Base-by-base conservation (phyloP, 495 filamentous ascomycete species). In the Glarea lozoyensis region DNA sequence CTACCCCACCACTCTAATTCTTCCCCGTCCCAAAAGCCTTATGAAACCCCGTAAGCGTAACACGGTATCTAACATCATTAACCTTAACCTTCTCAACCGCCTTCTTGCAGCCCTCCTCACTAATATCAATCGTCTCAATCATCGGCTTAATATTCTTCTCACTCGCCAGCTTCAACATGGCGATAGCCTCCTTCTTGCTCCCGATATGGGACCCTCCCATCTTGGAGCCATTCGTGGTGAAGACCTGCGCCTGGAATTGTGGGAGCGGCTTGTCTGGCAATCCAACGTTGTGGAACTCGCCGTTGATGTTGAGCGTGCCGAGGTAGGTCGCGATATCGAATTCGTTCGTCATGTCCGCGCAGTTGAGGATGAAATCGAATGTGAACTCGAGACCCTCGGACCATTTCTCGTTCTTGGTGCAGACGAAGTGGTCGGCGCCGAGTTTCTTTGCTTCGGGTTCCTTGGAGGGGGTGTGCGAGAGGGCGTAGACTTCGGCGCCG, bases 201-300 rank as follows among this genome's bases (percentile, higher is more conserved):
- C 87, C 86, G 45, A 94, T 69, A 56, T 93, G 86, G 42, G 77
- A 84, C 19, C 79, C 82, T n/a, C 82, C 79, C 38, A 93, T 81
- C 46, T 82, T 74, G 53, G 80, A 81, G 33, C 86, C 87, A 49
- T 86, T 88, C 32, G 59, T 55, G 32, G 81, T 69, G 50, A 94
- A 76, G 40, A 80, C 80, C 67, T 85, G 82, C 25, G 81, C 83
- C 61, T 75, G 79, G 43, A 94, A 70, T 39, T 50, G 18, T n/a
- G 52, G 47, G 18, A 51, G 41, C 42, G 48, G 44, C 39, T 47
- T 46, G 49, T 58, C 48, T 49, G 48, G 43, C 13, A 59, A 40
- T 12, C 42, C 40, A 11, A 48, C 51, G n/a, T 54, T 79, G 63
- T 87, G 76, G 70, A 88, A 88, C 37, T 69, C 64, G 41, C 84